These are phyloP conservation scores for Fusarium tanahbumbuense DNA, from an alignment of 2,329 filamentous ascomycete genomes.

Conservation along the genomic window DNA sequence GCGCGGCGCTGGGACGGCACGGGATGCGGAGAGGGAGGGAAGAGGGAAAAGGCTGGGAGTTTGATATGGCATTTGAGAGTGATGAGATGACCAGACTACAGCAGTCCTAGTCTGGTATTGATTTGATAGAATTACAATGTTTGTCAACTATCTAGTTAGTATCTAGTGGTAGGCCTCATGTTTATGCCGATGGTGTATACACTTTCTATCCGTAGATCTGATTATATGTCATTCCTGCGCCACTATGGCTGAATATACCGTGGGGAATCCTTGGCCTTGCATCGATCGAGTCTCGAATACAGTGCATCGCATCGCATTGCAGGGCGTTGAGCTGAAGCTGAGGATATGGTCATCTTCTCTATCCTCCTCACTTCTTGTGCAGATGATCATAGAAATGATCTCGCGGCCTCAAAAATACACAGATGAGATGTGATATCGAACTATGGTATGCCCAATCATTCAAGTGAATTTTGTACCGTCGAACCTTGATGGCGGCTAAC, in stretches of 20 bases:
- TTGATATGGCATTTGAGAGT: constrained; percentile 1
- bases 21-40: constrained; percentile 29
- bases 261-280: constrained; percentile 21
- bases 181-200: constrained; percentile 9
- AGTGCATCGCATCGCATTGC: constrained; percentile 6
- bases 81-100: background rate
- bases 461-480: background rate
- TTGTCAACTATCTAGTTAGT: background rate
- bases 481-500: background rate
- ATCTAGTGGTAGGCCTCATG: constrained; percentile 29
- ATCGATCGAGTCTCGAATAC: constrained; percentile 14
- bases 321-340: constrained; percentile 19
- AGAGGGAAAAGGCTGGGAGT: background rate
- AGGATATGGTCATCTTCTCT: background rate
- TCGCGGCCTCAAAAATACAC: background rate
- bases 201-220: background rate
- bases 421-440: background rate
- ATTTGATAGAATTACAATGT: background rate
- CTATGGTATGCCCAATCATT: background rate
- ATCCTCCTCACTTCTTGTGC: background rate
- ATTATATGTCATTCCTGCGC: constrained; percentile 2
- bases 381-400: background rate
- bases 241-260: constrained; percentile 10
- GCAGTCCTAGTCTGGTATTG: background rate
- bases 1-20: constrained; percentile 40